These are phyloP conservation scores for Fusarium coicis DNA, from an alignment of 2,329 filamentous ascomycete genomes.

Conservation along the genomic window DNA sequence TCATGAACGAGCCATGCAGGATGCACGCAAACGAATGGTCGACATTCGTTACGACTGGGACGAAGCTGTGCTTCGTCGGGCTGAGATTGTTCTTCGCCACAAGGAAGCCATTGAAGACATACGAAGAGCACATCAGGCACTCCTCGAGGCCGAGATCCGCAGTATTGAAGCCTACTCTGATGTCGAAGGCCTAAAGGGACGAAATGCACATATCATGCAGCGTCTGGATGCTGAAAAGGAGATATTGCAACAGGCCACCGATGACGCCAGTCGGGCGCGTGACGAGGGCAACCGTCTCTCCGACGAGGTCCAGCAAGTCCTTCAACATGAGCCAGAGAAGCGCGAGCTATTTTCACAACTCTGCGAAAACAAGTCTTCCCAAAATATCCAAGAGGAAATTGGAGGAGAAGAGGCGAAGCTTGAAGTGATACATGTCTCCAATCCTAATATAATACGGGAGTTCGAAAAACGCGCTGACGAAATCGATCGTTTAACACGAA, in stretches of 20 bases:
- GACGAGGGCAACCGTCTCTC: slow-evolving; percentile 48
- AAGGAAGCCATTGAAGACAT: slow-evolving; percentile 72
- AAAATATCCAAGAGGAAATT: slow-evolving; percentile 78
- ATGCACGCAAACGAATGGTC: slow-evolving; percentile 53
- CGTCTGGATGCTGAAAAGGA: slow-evolving; percentile 59
- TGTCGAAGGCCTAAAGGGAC: slow-evolving; percentile 71
- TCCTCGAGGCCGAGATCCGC: slow-evolving; percentile 76
- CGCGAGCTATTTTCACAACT: slow-evolving; percentile 57
- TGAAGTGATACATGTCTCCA: slow-evolving; percentile 82
- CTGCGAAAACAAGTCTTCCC: slow-evolving; percentile 62
- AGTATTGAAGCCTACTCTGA: slow-evolving; percentile 88
- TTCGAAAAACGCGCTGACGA: slow-evolving; percentile 78
- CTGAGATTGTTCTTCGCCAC: slow-evolving; percentile 62
- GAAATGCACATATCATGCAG: slow-evolving; percentile 69
- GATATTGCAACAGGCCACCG: slow-evolving; percentile 50
- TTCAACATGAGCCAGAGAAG: slow-evolving; percentile 53
- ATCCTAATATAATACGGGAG: slow-evolving; percentile 78
- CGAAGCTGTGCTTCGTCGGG: slow-evolving; percentile 64
- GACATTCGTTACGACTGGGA: slow-evolving; percentile 67
- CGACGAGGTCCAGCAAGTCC: slow-evolving; percentile 53
- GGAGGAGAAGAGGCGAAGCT: slow-evolving; percentile 78
- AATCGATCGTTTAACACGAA: slow-evolving; percentile 72
- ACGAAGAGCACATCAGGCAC: slow-evolving; percentile 68
- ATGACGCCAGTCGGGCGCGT: slow-evolving; percentile 52
- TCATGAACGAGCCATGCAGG: slow-evolving; percentile 48